Conservation (phyloP, 805 yeast genomes). For the Suhomyces vadensis region DNA sequence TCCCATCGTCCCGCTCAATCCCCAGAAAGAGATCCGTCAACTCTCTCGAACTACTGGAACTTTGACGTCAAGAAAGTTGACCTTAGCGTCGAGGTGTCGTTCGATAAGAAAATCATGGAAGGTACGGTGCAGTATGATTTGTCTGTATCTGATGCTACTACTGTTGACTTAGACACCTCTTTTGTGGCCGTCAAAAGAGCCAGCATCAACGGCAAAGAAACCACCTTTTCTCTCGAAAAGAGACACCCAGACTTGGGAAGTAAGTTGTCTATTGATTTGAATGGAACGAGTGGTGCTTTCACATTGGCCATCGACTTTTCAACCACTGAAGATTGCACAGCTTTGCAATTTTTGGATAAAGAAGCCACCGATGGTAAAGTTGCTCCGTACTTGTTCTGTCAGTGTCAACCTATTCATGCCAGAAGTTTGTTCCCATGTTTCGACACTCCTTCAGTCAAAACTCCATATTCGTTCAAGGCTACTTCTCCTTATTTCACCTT, state of each 20-base stretch:
- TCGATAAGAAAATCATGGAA: constrained; percentile 22
- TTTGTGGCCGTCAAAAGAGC: constrained; percentile 21
- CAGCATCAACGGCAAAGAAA: constrained; percentile 19
- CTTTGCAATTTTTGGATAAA: constrained; percentile 33
- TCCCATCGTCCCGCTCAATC: constrained; percentile 35
- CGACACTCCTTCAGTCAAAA: constrained; percentile 37
- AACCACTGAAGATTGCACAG: constrained; percentile 35
- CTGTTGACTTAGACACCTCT: constrained; percentile 29
- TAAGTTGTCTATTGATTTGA: constrained; percentile 21
- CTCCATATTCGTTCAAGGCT: constrained; percentile 27
- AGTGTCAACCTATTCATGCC: constrained; percentile 39
- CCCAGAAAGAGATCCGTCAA: constrained; percentile 72
- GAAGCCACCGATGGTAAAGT: constrained; percentile 27
- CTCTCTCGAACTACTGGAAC: constrained; percentile 45
- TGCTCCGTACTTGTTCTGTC: constrained; percentile 37
- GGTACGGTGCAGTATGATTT: constrained; percentile 28
- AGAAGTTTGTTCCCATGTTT: constrained; percentile 39
- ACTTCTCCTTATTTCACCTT: constrained; percentile 26
- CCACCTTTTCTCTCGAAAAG: constrained; percentile 13
- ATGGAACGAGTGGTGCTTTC: not conserved
- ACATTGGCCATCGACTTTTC: constrained; percentile 19
- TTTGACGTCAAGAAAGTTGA: constrained; percentile 21
- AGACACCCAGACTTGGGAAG: constrained; percentile 27
- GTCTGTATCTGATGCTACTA: not conserved
- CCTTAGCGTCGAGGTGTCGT: constrained; percentile 24